Base-by-base conservation (phyloP, 2,329 filamentous ascomycete genomes). In the Fusarium decemcellulare region DNA sequence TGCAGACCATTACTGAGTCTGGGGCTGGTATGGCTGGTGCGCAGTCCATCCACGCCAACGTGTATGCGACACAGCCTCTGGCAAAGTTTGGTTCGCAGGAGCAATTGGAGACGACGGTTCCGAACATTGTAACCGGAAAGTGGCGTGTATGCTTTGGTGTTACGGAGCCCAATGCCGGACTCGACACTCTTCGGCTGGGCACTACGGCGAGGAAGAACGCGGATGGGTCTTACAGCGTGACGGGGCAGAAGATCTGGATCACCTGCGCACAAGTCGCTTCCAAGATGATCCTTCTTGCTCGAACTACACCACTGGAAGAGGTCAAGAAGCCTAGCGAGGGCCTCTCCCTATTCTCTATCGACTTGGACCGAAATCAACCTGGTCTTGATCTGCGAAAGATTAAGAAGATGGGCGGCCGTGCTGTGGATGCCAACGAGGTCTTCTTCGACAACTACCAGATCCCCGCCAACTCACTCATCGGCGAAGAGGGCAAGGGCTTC, bases 211-310 rank as follows among this genome's bases (percentile, higher is more conserved):
- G 79, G 32, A 87, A 85, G 69, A 74, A 78, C 39, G 59, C 65
- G 4, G 87, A 89, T 18, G 87, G 87, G 14, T 85, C 83, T 5
- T 97, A 95, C 76, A 83, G 81, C 2, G 85, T 97, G 11, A 88
- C 88, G 0, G 93, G 93, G 0, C 92, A 95, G 76, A 97, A 97
- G 81, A 95, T 95, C 58, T 97, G 93, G 93, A 97, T 96, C 58
- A 93, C 93, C 0, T 95, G 90, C 56, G 93, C 93, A 0, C 93
- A 97, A 76, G 91, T 95, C 1, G 93, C 93, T 0, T 86, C 86
- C 5, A 93, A 93, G 74, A 97, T 97, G 93, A 90, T 97, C 5
- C 84, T 97, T 0, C 86, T 97, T 0, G 93, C 93, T 0, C 88
- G 93, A 1, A 97, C 93, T 0, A 93, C 90, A 0, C 87, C 91